Percentiles rank a stretch among this genome's conserved stretches.
phyloP scores from a whole-genome alignment of 2,329 filamentous ascomycete genomes.

The Alternaria dauci region DNA sequence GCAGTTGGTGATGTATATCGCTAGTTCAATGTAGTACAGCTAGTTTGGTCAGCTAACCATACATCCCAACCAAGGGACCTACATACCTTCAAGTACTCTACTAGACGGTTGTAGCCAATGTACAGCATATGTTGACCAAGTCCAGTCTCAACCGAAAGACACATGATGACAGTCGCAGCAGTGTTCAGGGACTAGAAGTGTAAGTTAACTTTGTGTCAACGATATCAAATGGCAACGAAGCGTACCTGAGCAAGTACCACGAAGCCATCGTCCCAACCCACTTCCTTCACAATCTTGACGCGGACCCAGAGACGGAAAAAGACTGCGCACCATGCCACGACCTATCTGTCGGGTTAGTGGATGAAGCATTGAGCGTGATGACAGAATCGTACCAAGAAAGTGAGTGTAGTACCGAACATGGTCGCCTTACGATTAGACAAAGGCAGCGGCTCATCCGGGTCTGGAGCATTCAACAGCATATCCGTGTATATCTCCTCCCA shows the following conservation, averaged over 20 bases:
- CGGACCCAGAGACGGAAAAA: constrained; percentile 41
- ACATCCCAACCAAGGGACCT: neutral
- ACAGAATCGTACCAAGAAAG: constrained; percentile 35
- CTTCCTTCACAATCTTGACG: constrained; percentile 38
- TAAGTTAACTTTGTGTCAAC: constrained; percentile 4
- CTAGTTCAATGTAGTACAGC: constrained; percentile 42
- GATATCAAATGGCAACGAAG: neutral
- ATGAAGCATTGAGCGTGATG: neutral
- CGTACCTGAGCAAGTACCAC: constrained; percentile 43
- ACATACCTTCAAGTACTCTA: constrained; percentile 29
- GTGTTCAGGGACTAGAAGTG: constrained; percentile 36
- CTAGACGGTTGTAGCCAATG: constrained; percentile 17
- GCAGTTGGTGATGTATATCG: constrained; percentile 42
- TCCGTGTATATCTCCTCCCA: constrained; percentile 29
- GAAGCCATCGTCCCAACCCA: constrained; percentile 49
- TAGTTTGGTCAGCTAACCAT: constrained; percentile 11
- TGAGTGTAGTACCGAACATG: constrained; percentile 35
- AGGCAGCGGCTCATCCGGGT: constrained; percentile 39
- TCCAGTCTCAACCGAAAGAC: constrained; percentile 38
- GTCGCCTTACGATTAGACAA: constrained; percentile 37
- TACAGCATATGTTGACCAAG: constrained; percentile 47
- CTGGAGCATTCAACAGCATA: constrained; percentile 35
- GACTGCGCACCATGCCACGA: constrained; percentile 40
- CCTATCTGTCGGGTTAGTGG: constrained; percentile 26
- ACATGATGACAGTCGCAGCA: constrained; percentile 33